Evolutionary conservation across 139 green algal species (phyloP), one percentile per base, ranked within the genome.

Genomic region (Chlorella sorokiniana): DNA sequence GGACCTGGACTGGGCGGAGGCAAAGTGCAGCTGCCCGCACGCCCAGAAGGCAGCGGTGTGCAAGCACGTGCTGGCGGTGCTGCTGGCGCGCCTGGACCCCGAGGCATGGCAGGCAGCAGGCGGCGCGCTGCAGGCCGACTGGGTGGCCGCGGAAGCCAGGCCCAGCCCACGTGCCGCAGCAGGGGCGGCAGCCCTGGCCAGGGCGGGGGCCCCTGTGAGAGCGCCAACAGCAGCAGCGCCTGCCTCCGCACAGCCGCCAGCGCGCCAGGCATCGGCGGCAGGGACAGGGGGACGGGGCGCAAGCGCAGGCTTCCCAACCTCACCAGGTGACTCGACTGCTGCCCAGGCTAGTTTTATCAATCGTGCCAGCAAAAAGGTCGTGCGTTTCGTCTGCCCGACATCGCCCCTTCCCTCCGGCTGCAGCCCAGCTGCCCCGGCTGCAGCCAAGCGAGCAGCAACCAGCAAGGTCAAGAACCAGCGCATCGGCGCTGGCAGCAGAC

Each of bases 11-110:
- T 81, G 75, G 75, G 59, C 59, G 4, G 62, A 70, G 0, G 1
- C 29, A 1, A 5, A 25, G 8, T 81, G 75, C 41, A 63, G 59
- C 29, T 81, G 75, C 75, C 41, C n/a, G n/a, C n/a, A n/a, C n/a
- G n/a, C n/a, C n/a, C n/a, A n/a, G n/a, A n/a, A n/a, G n/a, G n/a
- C n/a, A n/a, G n/a, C n/a, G n/a, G n/a, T n/a, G n/a, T n/a, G n/a
- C 71, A 78, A 78, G 48, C 71, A 78, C 48, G 25, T 65, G 25
- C 1, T 48, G 0, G 71, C 48, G 20, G 20, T 78, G 45, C 48
- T 78, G 71, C 71, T 78, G 45, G 45, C 48, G 3, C 41, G 59
- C 23, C 59, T 81, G 29, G n/a, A 61, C 59, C n/a, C 5, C 20
- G 29, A n/a, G 11, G 41, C 29, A 0, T 44, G 42, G 59, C 20